Conservation (phyloP, 768 basidiomycete species). For the Hortiboletus campestris region DNA sequence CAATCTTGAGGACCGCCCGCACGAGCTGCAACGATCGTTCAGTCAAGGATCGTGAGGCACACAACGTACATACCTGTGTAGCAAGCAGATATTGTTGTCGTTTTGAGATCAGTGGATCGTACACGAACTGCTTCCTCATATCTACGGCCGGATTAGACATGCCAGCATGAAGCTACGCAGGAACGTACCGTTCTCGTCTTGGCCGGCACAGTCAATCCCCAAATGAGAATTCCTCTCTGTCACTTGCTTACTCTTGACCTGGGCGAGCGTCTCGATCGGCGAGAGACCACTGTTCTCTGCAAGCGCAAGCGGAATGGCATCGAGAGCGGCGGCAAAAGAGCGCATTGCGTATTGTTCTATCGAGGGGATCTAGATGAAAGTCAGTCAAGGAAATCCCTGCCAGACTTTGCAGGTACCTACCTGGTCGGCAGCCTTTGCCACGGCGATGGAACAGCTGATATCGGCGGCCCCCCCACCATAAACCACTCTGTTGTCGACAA, state of each 20-base stretch:
- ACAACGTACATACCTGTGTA: constrained; percentile 67
- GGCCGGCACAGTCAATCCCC: constrained; percentile 90
- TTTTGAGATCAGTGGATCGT: constrained; percentile 96
- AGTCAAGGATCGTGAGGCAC: not conserved
- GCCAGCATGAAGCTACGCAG: not conserved
- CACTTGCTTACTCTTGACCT: constrained; percentile 92
- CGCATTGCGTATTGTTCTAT: constrained; percentile 99
- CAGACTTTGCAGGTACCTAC: constrained; percentile 37
- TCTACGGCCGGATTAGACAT: constrained; percentile 46
- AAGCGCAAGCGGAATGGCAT: constrained; percentile 91
- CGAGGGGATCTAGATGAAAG: constrained; percentile 67
- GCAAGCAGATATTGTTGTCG: constrained; percentile 95
- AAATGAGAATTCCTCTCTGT: constrained; percentile 78
- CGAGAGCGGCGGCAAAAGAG: constrained; percentile 94
- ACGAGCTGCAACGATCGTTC: constrained; percentile 53
- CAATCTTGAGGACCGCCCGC: constrained; percentile 85
- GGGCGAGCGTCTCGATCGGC: constrained; percentile 95
- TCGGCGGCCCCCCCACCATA: constrained; percentile 99
- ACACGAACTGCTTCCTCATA: constrained; percentile 97
- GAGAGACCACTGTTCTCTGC: constrained; percentile 97
- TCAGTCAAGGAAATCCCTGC: not conserved
- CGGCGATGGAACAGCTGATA: constrained; percentile 92
- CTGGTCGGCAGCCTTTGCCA: constrained; percentile 92
- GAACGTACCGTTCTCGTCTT: constrained; percentile 77
- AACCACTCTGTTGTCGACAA: constrained; percentile 94